Conservation (phyloP, 2,329 filamentous ascomycete genomes). For the Pyrenochaeta sp. region DNA sequence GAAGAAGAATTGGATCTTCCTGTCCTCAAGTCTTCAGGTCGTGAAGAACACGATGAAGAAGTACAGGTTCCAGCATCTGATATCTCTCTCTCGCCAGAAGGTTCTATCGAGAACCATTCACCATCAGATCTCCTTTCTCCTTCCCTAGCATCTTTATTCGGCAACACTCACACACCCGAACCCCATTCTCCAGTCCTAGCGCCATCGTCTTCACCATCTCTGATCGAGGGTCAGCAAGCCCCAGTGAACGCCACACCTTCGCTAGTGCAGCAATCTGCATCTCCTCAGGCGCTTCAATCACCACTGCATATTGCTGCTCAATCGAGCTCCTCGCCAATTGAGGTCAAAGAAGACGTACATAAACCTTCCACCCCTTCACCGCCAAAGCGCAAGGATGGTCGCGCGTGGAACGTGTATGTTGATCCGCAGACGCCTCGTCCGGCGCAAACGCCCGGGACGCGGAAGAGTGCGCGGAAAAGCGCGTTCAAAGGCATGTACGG, state of each 20-base stretch:
- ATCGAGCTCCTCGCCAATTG: neutral
- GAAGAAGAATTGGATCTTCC: neutral
- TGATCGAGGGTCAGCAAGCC: neutral
- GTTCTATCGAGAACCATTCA: too few species aligned
- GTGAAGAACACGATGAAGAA: too few species aligned
- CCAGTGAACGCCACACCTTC: neutral
- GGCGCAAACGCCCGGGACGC: neutral
- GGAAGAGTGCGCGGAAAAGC: neutral
- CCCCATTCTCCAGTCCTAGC: neutral
- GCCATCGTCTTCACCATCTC: neutral
- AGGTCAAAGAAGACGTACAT: neutral
- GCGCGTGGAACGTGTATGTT: neutral
- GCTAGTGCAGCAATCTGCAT: neutral
- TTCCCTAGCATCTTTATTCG: neutral
- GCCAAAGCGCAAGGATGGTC: neutral
- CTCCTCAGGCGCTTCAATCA: neutral
- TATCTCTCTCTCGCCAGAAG: too few species aligned
- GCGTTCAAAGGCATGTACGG: neutral
- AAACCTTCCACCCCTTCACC: neutral
- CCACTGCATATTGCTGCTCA: neutral
- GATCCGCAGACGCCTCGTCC: neutral
- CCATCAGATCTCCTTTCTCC: neutral
- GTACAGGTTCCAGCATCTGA: too few species aligned
- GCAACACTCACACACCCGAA: neutral
- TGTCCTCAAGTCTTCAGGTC: too few species aligned